These are phyloP conservation scores for Colletotrichum sp. DNA, from an alignment of 2,329 filamentous ascomycete species.

Conservation along the genomic window DNA sequence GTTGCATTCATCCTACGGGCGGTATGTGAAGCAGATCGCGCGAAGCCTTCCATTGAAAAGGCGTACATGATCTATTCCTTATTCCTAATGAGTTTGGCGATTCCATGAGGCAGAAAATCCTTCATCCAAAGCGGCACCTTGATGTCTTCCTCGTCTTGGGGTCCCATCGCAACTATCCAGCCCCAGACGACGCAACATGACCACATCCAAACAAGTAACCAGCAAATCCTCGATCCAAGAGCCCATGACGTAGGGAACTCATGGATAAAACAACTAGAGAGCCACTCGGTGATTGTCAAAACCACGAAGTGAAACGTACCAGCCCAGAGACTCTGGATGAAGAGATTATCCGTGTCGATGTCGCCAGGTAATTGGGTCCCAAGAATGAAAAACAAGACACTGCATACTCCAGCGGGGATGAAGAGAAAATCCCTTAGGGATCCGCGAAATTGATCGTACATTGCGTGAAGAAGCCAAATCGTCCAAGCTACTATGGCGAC, in stretches of 20 bases:
- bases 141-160: background rate
- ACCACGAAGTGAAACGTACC: background rate
- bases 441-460: background rate
- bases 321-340: background rate
- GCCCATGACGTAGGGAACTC: background rate
- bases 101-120: background rate
- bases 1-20: background rate
- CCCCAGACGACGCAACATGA: background rate
- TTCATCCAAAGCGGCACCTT: background rate
- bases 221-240: background rate
- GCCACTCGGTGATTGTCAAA: background rate
- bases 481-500: background rate
- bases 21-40: background rate
- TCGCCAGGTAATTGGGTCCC: background rate
- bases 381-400: background rate
- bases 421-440: background rate
- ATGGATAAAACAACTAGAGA: background rate
- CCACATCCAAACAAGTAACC: background rate
- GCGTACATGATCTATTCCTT: background rate
- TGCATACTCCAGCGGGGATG: background rate
- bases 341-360: background rate
- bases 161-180: background rate
- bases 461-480: background rate
- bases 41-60: background rate
- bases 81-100: background rate